Percentiles rank a stretch among this genome's conserved stretches.
Conservation (phyloP, 2,329 filamentous ascomycete species). For the Kalaharituber pfeilii region DNA sequence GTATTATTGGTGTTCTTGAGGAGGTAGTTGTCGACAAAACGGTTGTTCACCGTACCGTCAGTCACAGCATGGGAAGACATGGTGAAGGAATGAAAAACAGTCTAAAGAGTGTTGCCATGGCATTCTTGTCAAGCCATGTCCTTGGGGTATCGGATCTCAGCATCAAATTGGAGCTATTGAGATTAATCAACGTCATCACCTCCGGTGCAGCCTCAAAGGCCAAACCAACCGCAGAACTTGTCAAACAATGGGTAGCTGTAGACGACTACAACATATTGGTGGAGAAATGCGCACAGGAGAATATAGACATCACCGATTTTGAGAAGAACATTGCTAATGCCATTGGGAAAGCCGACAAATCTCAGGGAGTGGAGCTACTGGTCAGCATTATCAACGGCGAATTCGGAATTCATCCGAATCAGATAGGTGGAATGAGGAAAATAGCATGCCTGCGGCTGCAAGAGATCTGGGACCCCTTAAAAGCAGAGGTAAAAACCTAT, state of each 20-base stretch:
- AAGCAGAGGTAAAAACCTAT: slow-evolving; percentile 26
- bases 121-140: slow-evolving; percentile 57
- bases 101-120: slow-evolving; percentile 34
- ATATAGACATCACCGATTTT: slow-evolving; percentile 32
- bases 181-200: slow-evolving; percentile 53
- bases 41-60: slow-evolving; percentile 20
- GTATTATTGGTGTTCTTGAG: slow-evolving; percentile 43
- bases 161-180: slow-evolving; percentile 56
- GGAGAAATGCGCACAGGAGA: slow-evolving; percentile 31
- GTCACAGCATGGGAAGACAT: slow-evolving; percentile 28
- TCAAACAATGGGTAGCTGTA: not conserved
- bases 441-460: slow-evolving; percentile 12
- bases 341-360: slow-evolving; percentile 38
- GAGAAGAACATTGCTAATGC: slow-evolving; percentile 38
- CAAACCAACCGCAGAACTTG: slow-evolving; percentile 41
- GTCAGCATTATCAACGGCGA: slow-evolving; percentile 28
- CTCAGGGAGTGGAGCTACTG: slow-evolving; percentile 39
- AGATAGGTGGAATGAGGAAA: slow-evolving; percentile 4
- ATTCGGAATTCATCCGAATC: slow-evolving; percentile 2
- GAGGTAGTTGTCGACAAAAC: slow-evolving; percentile 42
- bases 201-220: slow-evolving; percentile 49
- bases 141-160: slow-evolving; percentile 48
- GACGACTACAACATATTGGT: not conserved
- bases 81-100: slow-evolving; percentile 32
- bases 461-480: slow-evolving; percentile 22